Base-by-base conservation (phyloP, 1,284 basidiomycete species). In the Clitocybe nebularis region DNA sequence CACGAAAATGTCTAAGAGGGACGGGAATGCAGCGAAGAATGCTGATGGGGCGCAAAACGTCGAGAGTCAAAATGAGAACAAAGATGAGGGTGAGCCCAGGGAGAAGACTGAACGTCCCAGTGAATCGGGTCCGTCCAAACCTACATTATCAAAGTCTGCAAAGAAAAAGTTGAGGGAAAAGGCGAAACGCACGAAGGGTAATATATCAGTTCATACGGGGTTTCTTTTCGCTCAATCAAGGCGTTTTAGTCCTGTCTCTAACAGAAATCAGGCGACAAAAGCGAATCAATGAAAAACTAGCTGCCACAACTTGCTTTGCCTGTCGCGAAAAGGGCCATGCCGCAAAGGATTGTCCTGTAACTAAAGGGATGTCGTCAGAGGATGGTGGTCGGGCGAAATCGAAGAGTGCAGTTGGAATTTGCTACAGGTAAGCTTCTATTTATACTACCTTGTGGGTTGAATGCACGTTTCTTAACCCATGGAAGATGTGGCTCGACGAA, bases 261-360 rank as follows among this genome's bases (percentile, higher is more conserved):
- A 78, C 79, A 2, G 89, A 89, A 58, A 56, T 68, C 17, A 72
- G 91, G 34, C 74, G 91, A 10, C 57, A 81, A 40, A 75, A 81
- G 51, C 79, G 93, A 21, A 78, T 80, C 38, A 61, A 78, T 4
- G 79, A 85, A 41, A 77, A 81, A 34, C 58, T 72, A 6, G 63
- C 71, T 14, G 64, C 69, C 3, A 90, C 82, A 3, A 84, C 79
- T 5, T 96, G 93, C 60, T 95, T 92, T 61, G 89, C 88, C 1
- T 97, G 93, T 66, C 79, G 93, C 41, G 74, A 84, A 54, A 79
- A 76, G 48, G 93, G 93, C 0, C 93, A 96, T 58, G 71, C 86
- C 0, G 93, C 93, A 2, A 82, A 74, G 57, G 79, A 93, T 46
- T 97, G 93, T 59, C 88, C 85, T 0, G 79, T 74, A n/a, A 67